Evolutionary conservation across 2,329 filamentous ascomycete genomes (phyloP).

Genomic region (Fusarium sp.): DNA sequence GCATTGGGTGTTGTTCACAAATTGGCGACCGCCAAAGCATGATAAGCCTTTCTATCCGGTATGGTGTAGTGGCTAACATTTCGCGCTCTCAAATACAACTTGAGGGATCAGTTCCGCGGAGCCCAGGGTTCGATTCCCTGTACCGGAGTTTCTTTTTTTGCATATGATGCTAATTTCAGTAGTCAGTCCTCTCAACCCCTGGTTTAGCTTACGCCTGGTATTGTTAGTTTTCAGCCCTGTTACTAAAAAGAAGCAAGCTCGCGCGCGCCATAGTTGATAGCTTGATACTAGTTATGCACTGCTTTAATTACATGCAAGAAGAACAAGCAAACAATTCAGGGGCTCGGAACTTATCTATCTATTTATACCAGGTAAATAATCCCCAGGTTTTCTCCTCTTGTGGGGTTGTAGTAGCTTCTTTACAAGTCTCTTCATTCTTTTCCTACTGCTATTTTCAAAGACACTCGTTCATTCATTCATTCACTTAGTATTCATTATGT

Average conservation of each 20-base stretch:
- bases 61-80: constrained; percentile 55
- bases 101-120: constrained; percentile 39
- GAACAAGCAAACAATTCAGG: too few relatives aligned
- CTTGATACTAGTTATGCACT: too few relatives aligned
- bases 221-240: too few relatives aligned
- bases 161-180: background rate
- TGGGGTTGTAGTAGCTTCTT: background rate
- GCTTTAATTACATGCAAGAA: too few relatives aligned
- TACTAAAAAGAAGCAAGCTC: too few relatives aligned
- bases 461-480: background rate
- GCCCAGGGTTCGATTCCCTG: constrained; percentile 50
- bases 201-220: too few relatives aligned
- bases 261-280: too few relatives aligned
- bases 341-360: too few relatives aligned
- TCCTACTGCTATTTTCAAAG: background rate
- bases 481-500: background rate
- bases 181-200: too few relatives aligned
- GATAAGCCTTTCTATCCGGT: constrained; percentile 39
- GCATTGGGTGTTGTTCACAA: rapidly evolving
- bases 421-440: background rate
- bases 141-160: constrained; percentile 37
- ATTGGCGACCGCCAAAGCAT: rapidly evolving
- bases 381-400: background rate
- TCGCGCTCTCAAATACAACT: constrained; percentile 49
- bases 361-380: too few relatives aligned